Evolutionary conservation across 441 rosid species (phyloP).

Genomic region (Isatis lusitanica): DNA sequence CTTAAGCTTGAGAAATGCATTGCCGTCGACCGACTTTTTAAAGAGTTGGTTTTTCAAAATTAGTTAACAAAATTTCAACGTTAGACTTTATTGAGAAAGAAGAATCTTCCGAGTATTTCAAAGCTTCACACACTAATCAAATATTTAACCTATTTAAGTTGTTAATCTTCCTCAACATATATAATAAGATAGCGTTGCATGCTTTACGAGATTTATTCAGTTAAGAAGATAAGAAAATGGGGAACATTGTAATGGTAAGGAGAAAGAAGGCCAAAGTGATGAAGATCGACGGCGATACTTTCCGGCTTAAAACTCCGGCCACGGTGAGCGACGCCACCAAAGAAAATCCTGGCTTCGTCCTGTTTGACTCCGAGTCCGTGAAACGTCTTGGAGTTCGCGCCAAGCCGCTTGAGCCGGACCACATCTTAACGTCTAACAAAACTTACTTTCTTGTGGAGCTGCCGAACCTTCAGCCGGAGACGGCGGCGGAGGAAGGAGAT

Average conservation of each 20-base stretch:
- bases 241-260: constrained; percentile 44
- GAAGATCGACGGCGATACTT: constrained; percentile 52
- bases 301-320: constrained; percentile 49
- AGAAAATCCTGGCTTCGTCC: constrained; percentile 49
- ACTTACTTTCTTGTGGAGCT: constrained; percentile 52
- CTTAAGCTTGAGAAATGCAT: background rate
- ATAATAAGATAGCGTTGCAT: constrained; percentile 9
- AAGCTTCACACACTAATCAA: constrained; percentile 6
- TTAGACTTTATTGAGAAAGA: background rate
- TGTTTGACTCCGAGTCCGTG: constrained; percentile 52
- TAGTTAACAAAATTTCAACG: background rate
- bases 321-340: constrained; percentile 40
- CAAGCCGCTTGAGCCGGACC: constrained; percentile 48
- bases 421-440: constrained; percentile 40
- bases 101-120: background rate
- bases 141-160: background rate
- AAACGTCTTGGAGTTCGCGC: constrained; percentile 50
- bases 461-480: constrained; percentile 44
- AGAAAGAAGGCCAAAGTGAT: constrained; percentile 46
- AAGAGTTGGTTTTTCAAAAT: background rate
- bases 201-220: background rate
- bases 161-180: background rate
- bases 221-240: constrained; percentile 33
- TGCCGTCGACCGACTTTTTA: constrained; percentile 7
- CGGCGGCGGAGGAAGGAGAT: background rate